A percentile compares a stretch with the other conserved stretches of the same genome.
phyloP scores from a whole-genome alignment of 768 basidiomycete species.

The Phylloporus arenicola region DNA sequence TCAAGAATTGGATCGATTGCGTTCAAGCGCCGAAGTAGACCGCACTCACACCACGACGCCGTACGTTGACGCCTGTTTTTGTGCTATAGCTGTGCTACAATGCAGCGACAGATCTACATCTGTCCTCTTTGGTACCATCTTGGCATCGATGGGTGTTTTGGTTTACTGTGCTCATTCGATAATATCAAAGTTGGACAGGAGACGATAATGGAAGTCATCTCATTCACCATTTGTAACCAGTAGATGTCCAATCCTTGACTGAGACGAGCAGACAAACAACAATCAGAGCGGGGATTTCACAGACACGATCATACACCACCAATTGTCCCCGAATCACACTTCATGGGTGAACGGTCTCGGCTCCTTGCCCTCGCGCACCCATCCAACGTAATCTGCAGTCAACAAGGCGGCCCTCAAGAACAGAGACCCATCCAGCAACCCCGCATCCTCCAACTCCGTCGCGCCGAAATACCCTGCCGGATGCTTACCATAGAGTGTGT shows the following conservation, averaged over 20 bases:
- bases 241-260: no score
- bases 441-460: slow-evolving; percentile 29
- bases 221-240: no score
- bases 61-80: not conserved
- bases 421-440: slow-evolving; percentile 32
- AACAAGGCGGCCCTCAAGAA: slow-evolving; percentile 30
- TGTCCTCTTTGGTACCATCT: not conserved
- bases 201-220: not conserved
- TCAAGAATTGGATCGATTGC: not conserved
- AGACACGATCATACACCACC: not conserved
- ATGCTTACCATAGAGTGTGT: slow-evolving; percentile 26
- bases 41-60: not conserved
- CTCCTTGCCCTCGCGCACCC: slow-evolving; percentile 36
- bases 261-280: no score
- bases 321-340: not conserved
- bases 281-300: not conserved
- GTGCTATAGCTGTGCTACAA: not conserved
- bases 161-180: not conserved
- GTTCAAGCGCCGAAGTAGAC: not conserved
- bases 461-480: slow-evolving; percentile 24
- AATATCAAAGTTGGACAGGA: not conserved
- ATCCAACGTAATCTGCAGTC: slow-evolving; percentile 32
- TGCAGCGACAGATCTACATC: not conserved
- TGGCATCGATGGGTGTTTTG: not conserved
- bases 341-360: slow-evolving; percentile 21